phyloP scores from a whole-genome alignment of 2,329 filamentous ascomycete species.

The Ploettnerulaceae sp. region DNA sequence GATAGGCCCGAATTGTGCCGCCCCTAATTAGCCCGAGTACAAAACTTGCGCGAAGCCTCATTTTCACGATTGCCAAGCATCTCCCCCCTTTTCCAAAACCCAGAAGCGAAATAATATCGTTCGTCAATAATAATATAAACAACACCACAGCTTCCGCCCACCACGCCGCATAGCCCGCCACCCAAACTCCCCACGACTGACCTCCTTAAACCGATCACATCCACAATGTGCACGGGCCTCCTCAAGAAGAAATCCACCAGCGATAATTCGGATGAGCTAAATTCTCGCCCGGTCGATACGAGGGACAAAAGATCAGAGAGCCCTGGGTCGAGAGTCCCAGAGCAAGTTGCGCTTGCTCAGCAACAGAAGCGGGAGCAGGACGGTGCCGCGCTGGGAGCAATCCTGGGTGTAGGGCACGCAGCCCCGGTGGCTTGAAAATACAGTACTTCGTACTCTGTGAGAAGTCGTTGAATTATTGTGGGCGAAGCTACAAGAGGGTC shows the following conservation, averaged over 20 bases:
- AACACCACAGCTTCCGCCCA: background rate
- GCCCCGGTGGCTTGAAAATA: background rate
- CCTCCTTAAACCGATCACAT: background rate
- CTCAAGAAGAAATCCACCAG: background rate
- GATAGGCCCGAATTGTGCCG: background rate
- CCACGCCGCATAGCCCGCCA: background rate
- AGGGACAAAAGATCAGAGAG: background rate
- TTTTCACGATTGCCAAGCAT: background rate
- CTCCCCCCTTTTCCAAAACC: background rate
- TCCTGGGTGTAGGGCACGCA: background rate
- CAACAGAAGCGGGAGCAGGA: background rate
- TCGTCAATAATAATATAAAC: background rate
- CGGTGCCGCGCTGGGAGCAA: background rate
- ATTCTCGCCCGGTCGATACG: background rate
- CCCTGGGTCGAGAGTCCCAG: background rate
- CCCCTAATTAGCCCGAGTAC: background rate
- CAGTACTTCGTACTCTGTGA: too few relatives aligned
- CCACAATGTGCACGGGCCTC: background rate
- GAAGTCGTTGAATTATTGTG: too few relatives aligned
- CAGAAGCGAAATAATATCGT: background rate
- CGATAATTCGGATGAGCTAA: background rate
- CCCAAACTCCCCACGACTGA: background rate
- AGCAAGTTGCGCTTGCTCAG: background rate
- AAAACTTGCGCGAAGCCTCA: constrained; percentile 1
- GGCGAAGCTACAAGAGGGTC: too few relatives aligned